Conservation (phyloP, 208 protist species). For the Trypanosoma conorhini region DNA sequence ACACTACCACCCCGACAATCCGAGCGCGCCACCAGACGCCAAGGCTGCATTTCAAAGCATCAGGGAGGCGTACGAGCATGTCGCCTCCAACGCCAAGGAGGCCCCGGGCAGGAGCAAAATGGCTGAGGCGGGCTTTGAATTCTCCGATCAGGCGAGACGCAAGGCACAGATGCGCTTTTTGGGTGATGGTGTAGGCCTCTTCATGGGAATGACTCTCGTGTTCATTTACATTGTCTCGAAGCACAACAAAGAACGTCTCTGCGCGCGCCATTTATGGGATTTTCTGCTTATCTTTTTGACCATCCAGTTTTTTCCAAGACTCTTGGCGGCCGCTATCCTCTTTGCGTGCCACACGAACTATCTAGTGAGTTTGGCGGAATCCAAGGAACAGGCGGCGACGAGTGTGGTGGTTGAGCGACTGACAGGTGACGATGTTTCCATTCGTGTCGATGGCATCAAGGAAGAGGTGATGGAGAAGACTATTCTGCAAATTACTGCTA, state of each 20-base stretch:
- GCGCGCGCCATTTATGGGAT: constrained; percentile 48
- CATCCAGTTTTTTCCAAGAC: constrained; percentile 70
- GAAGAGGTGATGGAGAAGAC: constrained; percentile 31
- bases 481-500: constrained; percentile 49
- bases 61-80: constrained; percentile 70
- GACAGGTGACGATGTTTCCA: constrained; percentile 18
- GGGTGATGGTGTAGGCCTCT: constrained; percentile 58
- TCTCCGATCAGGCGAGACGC: constrained; percentile 54
- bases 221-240: constrained; percentile 58
- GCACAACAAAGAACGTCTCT: constrained; percentile 61
- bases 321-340: constrained; percentile 69
- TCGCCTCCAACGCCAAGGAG: constrained; percentile 31
- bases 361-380: constrained; percentile 45
- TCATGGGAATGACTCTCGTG: constrained; percentile 58
- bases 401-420: constrained; percentile 44
- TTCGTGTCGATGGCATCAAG: constrained; percentile 52
- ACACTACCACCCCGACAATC: constrained; percentile 77
- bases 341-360: constrained; percentile 65
- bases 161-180: constrained; percentile 64
- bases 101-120: not conserved
- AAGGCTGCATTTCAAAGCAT: constrained; percentile 67
- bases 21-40: constrained; percentile 25
- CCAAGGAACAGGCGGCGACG: constrained; percentile 50
- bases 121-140: constrained; percentile 34
- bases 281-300: constrained; percentile 67